Base-by-base conservation (phyloP, 2,329 filamentous ascomycete species). In the Alternaria conjuncta region DNA sequence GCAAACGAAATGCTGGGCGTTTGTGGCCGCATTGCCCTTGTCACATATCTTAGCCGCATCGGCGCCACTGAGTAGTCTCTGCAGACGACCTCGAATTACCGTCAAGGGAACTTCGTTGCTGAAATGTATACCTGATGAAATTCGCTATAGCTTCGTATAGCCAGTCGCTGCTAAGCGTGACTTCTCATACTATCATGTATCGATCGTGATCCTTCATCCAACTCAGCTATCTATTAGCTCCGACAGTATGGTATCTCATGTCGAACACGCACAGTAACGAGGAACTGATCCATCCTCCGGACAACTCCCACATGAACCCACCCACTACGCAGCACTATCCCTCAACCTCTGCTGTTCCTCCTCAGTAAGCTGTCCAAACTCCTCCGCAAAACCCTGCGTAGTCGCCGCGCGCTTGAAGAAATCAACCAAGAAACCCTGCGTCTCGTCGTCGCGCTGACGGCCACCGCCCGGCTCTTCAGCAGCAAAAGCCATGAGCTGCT, bases 381-480 rank as follows among this genome's bases (percentile, higher is more conserved):
- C 76, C 54, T 85, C 84, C 26, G 81, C 81, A 72, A 90, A 90
- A 12, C 82, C 86, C 3, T 83, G 80, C 67, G 85, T 86, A n/a
- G 80, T 78, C 13, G 83, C 85, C 47, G 85, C 83, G 45, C 83
- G 81, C 46, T 82, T 84, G 82, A 97, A 97, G 82, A 97, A 97
- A 13, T 94, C 89, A 1, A 89, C 86, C 50, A 98, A 84, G 78
- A 93, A 97, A 5, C 87, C 88, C 78, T 97, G 93, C 8, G 94
- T 97, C 84, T 97, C 94, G 75, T 97, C 93, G 76, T 98, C 95
- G 32, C 90, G 88, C 74, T 91, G 88, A 57, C 94, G 88, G 75
- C 81, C 68, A 8, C 47, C 75, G 49, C 82, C 81, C 1, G 83
- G 82, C 3, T 86, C 86, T 3, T 84, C 83, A 1, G 82, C 90